Conservation (phyloP, 768 basidiomycete genomes). For the Rhizopogon vinicolor region DNA sequence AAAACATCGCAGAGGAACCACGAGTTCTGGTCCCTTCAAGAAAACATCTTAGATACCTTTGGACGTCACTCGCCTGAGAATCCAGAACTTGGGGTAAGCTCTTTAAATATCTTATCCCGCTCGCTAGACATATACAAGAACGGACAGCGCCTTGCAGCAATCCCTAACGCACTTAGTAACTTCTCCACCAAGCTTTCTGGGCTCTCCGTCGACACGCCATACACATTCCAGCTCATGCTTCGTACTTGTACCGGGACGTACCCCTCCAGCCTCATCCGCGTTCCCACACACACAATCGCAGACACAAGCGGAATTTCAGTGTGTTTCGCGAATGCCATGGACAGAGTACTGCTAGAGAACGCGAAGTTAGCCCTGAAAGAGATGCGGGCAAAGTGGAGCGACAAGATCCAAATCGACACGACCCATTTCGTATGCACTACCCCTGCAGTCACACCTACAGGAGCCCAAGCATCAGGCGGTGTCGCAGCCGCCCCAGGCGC, state of each 20-base stretch:
- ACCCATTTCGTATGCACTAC: conserved; percentile 98
- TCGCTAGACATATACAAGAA: conserved; percentile 93
- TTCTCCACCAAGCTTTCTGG: conserved; percentile 87
- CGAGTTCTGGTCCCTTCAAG: conserved; percentile 84
- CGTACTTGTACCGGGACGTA: conserved; percentile 90
- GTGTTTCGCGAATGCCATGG: conserved; percentile 89
- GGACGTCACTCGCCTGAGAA: conserved; percentile 62
- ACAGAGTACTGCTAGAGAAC: conserved; percentile 70
- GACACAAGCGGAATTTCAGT: conserved; percentile 94
- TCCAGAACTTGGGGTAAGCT: conserved; percentile 67
- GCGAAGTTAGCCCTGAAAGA: conserved; percentile 75
- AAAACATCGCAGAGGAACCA: conserved; percentile 82
- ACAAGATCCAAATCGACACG: conserved; percentile 95
- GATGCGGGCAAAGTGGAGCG: conserved; percentile 89
- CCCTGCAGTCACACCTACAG: conserved; percentile 63
- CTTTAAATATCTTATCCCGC: conserved; percentile 28
- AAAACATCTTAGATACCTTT: conserved; percentile 70
- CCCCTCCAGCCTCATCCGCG: conserved; percentile 77
- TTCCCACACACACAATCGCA: conserved; percentile 90
- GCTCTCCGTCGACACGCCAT: conserved; percentile 77
- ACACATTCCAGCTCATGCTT: conserved; percentile 91
- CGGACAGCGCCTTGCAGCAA: conserved; percentile 79
- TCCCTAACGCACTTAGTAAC: conserved; percentile 77
- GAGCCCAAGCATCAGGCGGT: conserved; percentile 51
- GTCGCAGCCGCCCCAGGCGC: conserved; percentile 63